Evolutionary conservation across 176 grass and related monocot species (phyloP).

Genomic region (Cenchrus americanus): DNA sequence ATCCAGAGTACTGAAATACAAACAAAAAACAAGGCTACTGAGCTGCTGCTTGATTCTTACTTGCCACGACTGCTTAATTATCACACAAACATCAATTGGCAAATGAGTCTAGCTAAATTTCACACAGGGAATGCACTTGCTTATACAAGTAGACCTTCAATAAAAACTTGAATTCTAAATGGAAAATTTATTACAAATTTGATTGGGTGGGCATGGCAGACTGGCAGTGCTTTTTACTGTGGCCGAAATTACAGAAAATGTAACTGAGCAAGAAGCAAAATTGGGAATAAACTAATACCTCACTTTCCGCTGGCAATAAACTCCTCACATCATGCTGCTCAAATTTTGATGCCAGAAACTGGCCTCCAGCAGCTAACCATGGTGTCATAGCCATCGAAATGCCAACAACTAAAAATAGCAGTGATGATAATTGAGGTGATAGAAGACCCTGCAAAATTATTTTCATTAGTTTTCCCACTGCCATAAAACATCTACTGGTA

Average conservation of each 20-base stretch:
- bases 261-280: neutral
- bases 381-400: slow-evolving; percentile 98
- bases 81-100: slow-evolving; percentile 19
- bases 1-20: neutral
- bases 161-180: neutral
- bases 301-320: slow-evolving; percentile 94
- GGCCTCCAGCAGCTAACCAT: slow-evolving; percentile 91
- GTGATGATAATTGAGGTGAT: slow-evolving; percentile 82
- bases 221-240: neutral
- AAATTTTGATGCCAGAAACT: slow-evolving; percentile 92
- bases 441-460: slow-evolving; percentile 79
- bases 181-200: slow-evolving; percentile 12
- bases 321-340: slow-evolving; percentile 99
- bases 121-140: slow-evolving; percentile 23
- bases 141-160: slow-evolving; percentile 1
- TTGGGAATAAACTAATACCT: slow-evolving; percentile 58
- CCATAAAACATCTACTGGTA: neutral
- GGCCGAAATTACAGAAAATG: slow-evolving; percentile 1
- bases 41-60: slow-evolving; percentile 4
- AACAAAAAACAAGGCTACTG: slow-evolving; percentile 5
- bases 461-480: slow-evolving; percentile 22
- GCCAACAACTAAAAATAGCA: slow-evolving; percentile 95
- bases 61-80: neutral
- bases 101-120: slow-evolving; percentile 17
- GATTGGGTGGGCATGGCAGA: slow-evolving; percentile 10